These are phyloP conservation scores for Lasiodiplodia theobromae DNA, from an alignment of 2,329 filamentous ascomycete species.

Conservation along the genomic window DNA sequence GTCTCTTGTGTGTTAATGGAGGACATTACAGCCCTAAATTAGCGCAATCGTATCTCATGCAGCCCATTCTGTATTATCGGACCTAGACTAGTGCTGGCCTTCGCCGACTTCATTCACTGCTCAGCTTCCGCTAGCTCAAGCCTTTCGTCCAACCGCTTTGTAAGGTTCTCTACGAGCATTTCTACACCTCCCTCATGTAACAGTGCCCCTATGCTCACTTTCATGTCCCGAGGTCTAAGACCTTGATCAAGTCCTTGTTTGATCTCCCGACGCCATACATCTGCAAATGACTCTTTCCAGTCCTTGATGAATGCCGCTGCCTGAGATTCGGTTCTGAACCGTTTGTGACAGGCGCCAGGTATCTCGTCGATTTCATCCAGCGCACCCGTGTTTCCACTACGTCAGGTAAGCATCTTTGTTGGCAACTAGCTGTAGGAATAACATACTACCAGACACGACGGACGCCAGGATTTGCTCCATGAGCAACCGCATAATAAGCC, in stretches of 20 bases:
- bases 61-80: not conserved
- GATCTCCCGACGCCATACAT: not conserved
- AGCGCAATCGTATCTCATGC: not conserved
- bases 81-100: not conserved
- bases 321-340: not conserved
- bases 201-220: not conserved
- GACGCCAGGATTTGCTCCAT: not conserved
- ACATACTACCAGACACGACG: not conserved
- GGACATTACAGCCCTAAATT: not conserved
- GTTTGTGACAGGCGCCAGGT: not conserved
- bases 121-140: not conserved
- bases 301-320: not conserved
- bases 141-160: not conserved
- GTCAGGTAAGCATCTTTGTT: not conserved
- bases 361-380: not conserved
- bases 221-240: not conserved
- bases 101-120: too few species aligned
- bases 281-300: not conserved
- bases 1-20: not conserved
- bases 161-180: not conserved
- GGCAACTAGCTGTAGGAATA: not conserved
- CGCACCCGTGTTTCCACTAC: not conserved
- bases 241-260: not conserved
- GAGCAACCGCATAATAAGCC: not conserved
- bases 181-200: not conserved